Percentiles rank a stretch among this genome's conserved stretches.
Conservation (phyloP, 139 green algal genomes). For the Tetradesmus obliquus region DNA sequence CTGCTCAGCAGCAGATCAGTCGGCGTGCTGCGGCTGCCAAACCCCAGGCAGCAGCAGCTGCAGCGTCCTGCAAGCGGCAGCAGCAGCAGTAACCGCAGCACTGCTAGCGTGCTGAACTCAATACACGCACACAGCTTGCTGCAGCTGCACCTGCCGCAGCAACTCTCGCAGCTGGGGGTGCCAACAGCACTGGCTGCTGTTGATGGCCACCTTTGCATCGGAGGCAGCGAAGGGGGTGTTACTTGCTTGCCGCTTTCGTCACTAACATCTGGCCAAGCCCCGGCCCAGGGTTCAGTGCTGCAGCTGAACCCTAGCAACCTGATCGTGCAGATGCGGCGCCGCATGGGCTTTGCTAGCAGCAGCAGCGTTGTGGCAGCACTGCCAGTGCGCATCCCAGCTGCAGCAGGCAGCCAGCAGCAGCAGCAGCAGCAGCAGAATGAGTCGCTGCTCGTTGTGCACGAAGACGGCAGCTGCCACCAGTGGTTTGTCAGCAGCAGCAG, state of each 20-base stretch:
- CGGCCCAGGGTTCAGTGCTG: slow-evolving; percentile 2
- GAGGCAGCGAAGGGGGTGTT: slow-evolving; percentile 47
- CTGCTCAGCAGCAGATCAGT: slow-evolving; percentile 35
- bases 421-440: background rate
- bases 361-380: slow-evolving; percentile 54
- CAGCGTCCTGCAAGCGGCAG: background rate
- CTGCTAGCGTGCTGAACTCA: background rate
- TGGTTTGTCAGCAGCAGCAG: slow-evolving; percentile 42
- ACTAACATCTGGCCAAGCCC: slow-evolving; percentile 12
- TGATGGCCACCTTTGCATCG: slow-evolving; percentile 43
- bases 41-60: background rate
- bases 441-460: slow-evolving; percentile 56
- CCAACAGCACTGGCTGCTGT: slow-evolving; percentile 52
- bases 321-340: slow-evolving; percentile 31
- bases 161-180: slow-evolving; percentile 41
- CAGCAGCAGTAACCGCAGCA: slow-evolving; percentile 5
- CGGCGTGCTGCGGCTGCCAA: slow-evolving; percentile 13
- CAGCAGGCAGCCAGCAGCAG: background rate
- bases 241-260: slow-evolving; percentile 40
- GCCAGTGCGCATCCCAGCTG: slow-evolving; percentile 11
- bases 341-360: slow-evolving; percentile 46
- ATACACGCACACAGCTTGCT: background rate
- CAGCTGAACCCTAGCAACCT: slow-evolving; percentile 34
- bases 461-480: slow-evolving; percentile 49
- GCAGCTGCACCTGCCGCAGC: slow-evolving; percentile 38